Base-by-base conservation (phyloP, 192 early-diverging fungal species). In the Coemansia sp. region DNA sequence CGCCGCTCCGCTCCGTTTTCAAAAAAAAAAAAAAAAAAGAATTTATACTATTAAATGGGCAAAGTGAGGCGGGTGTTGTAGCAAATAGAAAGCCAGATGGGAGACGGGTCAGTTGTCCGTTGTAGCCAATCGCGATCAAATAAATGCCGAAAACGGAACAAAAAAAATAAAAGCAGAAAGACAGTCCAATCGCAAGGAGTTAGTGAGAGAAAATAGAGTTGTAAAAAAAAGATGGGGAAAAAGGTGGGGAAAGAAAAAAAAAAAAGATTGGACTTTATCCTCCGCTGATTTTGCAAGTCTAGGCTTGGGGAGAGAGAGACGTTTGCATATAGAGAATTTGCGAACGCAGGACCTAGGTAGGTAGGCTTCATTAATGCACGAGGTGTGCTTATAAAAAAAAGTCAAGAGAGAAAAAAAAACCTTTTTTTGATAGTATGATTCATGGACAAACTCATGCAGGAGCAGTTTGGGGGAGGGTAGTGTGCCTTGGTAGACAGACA, bases 211-310 rank as follows among this genome's bases (percentile, higher is more conserved):
- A 57, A 11, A 27, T 53, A 53, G 64, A 66, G 47, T 31, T 66
- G 29, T 16, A 34, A 31, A 34, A 29, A 47, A 46, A 31, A 27
- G 7, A 27, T 27, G 27, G 27, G 27, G 27, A 31, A 65, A 50
- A 49, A 7, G 41, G 43, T 22, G 40, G 39, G 53, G 22, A 20
- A 38, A 58, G 39, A 16, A 20, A 24, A 44, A 68, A 66, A 66
- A 66, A 10, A 34, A 38, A 36, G 29, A 34, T 53, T 34, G 22
- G 12, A 49, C 44, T 47, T 44, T 65, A 29, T 64, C 62, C 62
- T 16, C 41, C 41, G 41, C 41, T 12, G 41, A 4, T 13, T 43
- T 18, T 44, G n/a, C 27, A 6, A 5, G 41, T 40, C 64, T 47
- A 65, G 46, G 46, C 64, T 46, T 15, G 12, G 44, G 3, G 15